Evolutionary conservation across 192 early-diverging fungal species (phyloP), one percentile per base, ranked within the genome.

Genomic region (Linnemannia elongata): DNA sequence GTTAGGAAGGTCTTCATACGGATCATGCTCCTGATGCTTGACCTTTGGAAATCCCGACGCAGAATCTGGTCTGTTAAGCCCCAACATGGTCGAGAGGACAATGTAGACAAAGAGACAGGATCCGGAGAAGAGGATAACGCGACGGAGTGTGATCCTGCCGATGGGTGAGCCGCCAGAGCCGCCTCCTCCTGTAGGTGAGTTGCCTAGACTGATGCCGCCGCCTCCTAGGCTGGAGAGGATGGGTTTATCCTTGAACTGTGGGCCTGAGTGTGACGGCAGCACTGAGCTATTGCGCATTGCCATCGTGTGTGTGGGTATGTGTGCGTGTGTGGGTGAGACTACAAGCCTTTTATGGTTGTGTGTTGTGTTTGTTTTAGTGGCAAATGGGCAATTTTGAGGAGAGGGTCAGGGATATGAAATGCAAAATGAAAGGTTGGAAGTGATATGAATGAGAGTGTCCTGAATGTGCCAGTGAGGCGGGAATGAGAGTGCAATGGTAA

Each of bases 191-290:
- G 60, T 66, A 8, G 75, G 81, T 3, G 75, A 76, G 60, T 66
- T 66, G 30, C 60, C 60, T 15, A 66, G 60, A 66, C 60, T 66
- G 27, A 66, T 66, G 8, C 60, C 60, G 13, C 60, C 60, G 9
- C 80, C 68, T 30, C 80, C 60, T 33, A 66, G 12, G 49, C 35
- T 36, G 68, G 41, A 42, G 60, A 47, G 60, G 38, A 76, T 60
- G 6, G 80, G 76, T 38, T 81, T 87, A 30, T 78, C 85, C 45
- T 87, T 87, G 85, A 81, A 87, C 54, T 85, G 83, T 33, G 72
- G 75, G 4, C 12, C 39, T 9, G 69, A 55, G 57, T 87, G 85
- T 20, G 79, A 81, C 6, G 85, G 85, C 5, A 87, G 80, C 4
- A 87, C 72, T 18, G 85, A 77, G n/a, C 35, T 71, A n/a, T 79